phyloP scores from a whole-genome alignment of 2,329 filamentous ascomycete species.

The Emmonsia crescens region DNA sequence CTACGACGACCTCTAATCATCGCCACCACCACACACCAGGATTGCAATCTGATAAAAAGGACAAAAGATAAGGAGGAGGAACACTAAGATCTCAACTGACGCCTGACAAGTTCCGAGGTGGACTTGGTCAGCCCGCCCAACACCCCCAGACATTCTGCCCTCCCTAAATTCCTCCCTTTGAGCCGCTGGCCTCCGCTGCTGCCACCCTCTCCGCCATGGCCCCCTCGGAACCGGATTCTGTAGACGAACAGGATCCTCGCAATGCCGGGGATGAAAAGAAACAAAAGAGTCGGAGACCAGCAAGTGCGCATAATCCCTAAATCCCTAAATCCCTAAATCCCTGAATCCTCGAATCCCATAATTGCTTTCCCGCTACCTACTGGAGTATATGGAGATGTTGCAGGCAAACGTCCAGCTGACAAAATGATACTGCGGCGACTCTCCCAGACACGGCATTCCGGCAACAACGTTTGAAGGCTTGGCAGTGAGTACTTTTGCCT shows the following conservation, averaged over 20 bases:
- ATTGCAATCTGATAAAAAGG: background rate
- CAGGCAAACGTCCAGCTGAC: slow-evolving; percentile 1
- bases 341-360: slow-evolving; percentile 8
- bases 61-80: background rate
- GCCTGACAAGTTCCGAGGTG: background rate
- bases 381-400: background rate
- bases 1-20: background rate
- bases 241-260: slow-evolving; percentile 34
- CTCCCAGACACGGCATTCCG: slow-evolving; percentile 80
- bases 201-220: background rate
- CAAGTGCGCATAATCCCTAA: slow-evolving; percentile 49
- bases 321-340: slow-evolving; percentile 10
- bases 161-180: background rate
- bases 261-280: slow-evolving; percentile 51
- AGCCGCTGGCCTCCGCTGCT: background rate
- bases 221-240: slow-evolving; percentile 25
- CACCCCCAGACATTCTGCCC: background rate
- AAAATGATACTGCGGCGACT: background rate
- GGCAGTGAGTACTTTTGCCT: slow-evolving; percentile 64
- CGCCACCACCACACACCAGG: background rate
- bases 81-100: background rate
- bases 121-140: background rate
- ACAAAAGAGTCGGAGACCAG: slow-evolving; percentile 82
- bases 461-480: slow-evolving; percentile 94
- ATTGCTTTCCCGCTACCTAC: slow-evolving; percentile 1